Conservation (phyloP, 2,329 filamentous ascomycete species). For the Rhinocladiella similis region DNA sequence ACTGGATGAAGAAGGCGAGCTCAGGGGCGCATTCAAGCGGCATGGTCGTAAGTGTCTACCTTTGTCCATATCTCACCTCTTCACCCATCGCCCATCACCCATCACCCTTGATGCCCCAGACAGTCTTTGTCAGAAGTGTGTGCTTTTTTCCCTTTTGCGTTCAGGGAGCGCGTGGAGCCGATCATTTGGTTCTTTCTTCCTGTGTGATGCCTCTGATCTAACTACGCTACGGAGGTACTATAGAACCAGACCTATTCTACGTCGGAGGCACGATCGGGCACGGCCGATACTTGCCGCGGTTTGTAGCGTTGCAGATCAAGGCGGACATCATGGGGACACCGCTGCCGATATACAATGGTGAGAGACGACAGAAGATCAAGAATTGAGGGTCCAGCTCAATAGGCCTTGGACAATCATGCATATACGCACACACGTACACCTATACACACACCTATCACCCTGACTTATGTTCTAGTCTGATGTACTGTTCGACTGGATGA, state of each 20-base stretch:
- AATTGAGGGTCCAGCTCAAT: not conserved
- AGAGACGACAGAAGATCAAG: slow-evolving; percentile 4
- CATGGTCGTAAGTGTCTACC: slow-evolving; percentile 34
- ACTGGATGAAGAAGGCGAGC: slow-evolving; percentile 49
- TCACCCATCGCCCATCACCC: no score
- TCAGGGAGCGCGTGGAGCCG: no score
- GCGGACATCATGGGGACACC: slow-evolving; percentile 30
- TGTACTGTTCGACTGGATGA: no score
- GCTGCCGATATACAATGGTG: slow-evolving; percentile 18
- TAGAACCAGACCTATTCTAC: slow-evolving; percentile 42
- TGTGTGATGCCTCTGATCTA: not conserved
- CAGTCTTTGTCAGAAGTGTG: no score
- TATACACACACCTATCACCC: not conserved
- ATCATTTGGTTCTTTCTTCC: no score
- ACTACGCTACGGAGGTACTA: not conserved
- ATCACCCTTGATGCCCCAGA: no score
- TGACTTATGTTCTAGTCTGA: no score
- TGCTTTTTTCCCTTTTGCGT: no score
- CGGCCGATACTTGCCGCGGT: slow-evolving; percentile 43
- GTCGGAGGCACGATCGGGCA: slow-evolving; percentile 45
- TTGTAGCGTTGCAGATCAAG: slow-evolving; percentile 50
- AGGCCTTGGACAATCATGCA: not conserved
- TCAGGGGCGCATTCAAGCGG: slow-evolving; percentile 44
- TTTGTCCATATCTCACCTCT: not conserved
- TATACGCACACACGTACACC: not conserved